Evolutionary conservation across 768 basidiomycete genomes (phyloP).

Genomic region (Lactarius trivialis): DNA sequence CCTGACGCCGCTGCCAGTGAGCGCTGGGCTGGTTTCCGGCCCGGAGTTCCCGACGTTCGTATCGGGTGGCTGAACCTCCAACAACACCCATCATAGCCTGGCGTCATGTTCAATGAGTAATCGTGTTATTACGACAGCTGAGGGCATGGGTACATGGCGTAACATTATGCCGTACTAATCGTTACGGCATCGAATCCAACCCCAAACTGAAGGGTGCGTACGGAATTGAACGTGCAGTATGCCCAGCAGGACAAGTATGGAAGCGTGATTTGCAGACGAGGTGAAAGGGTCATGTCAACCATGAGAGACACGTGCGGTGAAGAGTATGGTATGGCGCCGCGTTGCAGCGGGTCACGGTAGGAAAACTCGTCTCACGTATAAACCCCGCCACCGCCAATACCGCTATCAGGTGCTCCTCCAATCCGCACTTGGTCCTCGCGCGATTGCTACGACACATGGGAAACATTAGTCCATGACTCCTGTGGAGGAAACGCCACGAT

Average conservation of each 20-base stretch:
- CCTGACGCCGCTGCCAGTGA: too few relatives aligned
- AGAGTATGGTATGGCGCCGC: neutral
- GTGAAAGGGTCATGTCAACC: neutral
- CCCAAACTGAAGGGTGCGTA: neutral
- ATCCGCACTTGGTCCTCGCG: neutral
- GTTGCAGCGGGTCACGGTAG: too few relatives aligned
- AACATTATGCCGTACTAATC: too few relatives aligned
- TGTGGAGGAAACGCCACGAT: neutral
- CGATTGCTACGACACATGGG: neutral
- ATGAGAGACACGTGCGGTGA: neutral
- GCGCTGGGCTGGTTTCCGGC: too few relatives aligned
- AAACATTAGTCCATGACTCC: neutral
- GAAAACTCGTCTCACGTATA: neutral
- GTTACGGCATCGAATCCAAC: neutral
- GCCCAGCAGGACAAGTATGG: neutral
- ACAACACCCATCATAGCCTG: too few relatives aligned
- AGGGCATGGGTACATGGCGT: too few relatives aligned
- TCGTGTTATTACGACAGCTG: too few relatives aligned
- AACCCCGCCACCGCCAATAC: neutral
- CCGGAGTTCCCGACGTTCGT: too few relatives aligned
- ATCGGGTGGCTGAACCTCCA: too few relatives aligned
- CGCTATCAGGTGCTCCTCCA: neutral
- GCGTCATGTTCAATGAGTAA: too few relatives aligned
- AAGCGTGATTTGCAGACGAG: neutral
- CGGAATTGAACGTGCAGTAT: neutral